These are phyloP conservation scores for Pyrus communis DNA, from an alignment of 306 rosid genomes.

Conservation along the genomic window DNA sequence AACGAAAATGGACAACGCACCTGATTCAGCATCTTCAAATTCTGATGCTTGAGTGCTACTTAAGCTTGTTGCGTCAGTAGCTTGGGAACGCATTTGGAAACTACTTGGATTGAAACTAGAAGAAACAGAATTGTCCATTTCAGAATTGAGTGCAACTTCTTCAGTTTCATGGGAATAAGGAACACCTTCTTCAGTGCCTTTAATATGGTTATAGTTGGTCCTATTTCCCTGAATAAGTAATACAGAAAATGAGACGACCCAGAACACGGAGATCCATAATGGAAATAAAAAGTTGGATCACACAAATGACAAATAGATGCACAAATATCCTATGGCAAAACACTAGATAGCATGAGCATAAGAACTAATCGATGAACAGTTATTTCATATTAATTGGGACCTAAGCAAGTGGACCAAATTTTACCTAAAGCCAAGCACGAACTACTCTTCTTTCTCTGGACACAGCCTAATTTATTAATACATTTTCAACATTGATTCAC, in stretches of 20 bases:
- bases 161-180: conserved; percentile 25
- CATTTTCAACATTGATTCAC: background rate
- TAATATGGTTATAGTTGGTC: conserved; percentile 32
- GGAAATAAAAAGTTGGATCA: background rate
- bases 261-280: background rate
- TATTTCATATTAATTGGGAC: background rate
- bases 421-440: background rate
- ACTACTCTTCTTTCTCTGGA: background rate
- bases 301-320: background rate
- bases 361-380: background rate
- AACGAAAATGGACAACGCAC: conserved; percentile 21
- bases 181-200: conserved; percentile 40
- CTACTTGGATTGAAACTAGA: conserved; percentile 38
- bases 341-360: background rate
- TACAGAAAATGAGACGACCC: background rate
- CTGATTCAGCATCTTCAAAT: conserved; percentile 78
- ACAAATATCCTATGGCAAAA: background rate
- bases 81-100: conserved; percentile 46
- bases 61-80: conserved; percentile 51
- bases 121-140: conserved; percentile 44
- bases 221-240: conserved; percentile 56
- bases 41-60: conserved; percentile 59
- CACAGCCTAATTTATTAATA: background rate
- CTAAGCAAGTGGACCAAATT: background rate
- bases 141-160: conserved; percentile 27